Percentiles rank a stretch among this genome's conserved stretches.
Conservation (phyloP, 1,139 yeast genomes). For the Scheffersomyces cryptocercus region DNA sequence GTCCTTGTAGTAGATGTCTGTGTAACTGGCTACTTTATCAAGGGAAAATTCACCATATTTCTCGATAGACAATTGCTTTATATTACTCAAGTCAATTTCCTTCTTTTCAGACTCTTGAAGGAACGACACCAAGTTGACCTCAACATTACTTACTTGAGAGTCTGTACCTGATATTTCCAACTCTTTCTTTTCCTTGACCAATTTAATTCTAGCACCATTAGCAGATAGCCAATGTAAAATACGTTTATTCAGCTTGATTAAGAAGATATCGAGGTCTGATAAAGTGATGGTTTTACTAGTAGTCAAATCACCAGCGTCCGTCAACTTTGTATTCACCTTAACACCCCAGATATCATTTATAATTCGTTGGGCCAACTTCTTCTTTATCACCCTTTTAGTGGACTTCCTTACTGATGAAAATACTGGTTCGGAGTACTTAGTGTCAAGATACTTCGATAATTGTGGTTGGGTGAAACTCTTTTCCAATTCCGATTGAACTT, state of each 20-base stretch:
- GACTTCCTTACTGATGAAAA: constrained; percentile 14
- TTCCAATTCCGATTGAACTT: constrained; percentile 12
- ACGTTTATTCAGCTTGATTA: constrained; percentile 50
- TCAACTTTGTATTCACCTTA: constrained; percentile 24
- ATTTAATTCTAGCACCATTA: constrained; percentile 54
- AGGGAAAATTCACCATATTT: constrained; percentile 29
- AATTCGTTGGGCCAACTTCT: constrained; percentile 21
- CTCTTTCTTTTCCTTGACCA: constrained; percentile 24
- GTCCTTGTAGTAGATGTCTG: constrained; percentile 38
- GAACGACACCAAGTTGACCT: constrained; percentile 32
- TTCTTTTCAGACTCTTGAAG: constrained; percentile 36
- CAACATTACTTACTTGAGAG: constrained; percentile 35
- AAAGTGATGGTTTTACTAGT: constrained; percentile 38
- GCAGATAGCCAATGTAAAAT: constrained; percentile 52
- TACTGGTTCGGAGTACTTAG: constrained; percentile 8
- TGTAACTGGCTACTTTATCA: constrained; percentile 26
- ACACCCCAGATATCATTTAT: constrained; percentile 43
- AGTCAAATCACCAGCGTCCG: constrained; percentile 40
- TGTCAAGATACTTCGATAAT: constrained; percentile 10
- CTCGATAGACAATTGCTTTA: constrained; percentile 24
- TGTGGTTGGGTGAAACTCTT: constrained; percentile 14
- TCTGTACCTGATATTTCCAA: constrained; percentile 32
- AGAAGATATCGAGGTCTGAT: constrained; percentile 45
- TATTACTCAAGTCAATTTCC: constrained; percentile 28
- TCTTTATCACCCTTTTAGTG: constrained; percentile 10